Conservation (phyloP, 192 early-diverging fungal species). For the Chytriomyces confervae region DNA sequence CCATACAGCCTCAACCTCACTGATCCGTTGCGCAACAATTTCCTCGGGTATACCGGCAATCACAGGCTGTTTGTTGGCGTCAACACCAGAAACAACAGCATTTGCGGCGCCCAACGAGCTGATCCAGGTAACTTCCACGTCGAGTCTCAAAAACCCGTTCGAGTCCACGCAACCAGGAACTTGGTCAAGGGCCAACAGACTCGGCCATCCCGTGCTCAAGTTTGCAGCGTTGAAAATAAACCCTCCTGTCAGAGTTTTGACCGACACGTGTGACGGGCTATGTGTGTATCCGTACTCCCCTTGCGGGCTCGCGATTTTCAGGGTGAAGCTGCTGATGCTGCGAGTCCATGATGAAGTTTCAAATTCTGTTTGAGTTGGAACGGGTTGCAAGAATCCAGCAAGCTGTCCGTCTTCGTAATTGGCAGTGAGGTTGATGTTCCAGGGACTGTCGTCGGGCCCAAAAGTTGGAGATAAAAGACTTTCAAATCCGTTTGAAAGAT, state of each 20-base stretch:
- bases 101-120: too few relatives aligned
- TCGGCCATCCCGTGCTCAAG: conserved; percentile 37
- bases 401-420: conserved; percentile 23
- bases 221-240: conserved; percentile 40
- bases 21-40: neutral
- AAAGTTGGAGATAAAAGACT: conserved; percentile 36
- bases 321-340: conserved; percentile 45
- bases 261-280: conserved; percentile 24
- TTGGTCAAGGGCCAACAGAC: conserved; percentile 26
- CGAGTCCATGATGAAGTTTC: conserved; percentile 39
- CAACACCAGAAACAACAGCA: neutral
- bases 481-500: neutral
- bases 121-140: conserved; percentile 50
- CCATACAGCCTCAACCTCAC: conserved; percentile 2
- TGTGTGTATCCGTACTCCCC: conserved; percentile 21
- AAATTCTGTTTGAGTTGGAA: conserved; percentile 26
- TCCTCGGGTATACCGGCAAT: neutral
- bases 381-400: conserved; percentile 44
- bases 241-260: conserved; percentile 54
- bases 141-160: conserved; percentile 35
- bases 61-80: too few relatives aligned
- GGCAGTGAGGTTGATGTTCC: conserved; percentile 36
- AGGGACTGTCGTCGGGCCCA: conserved; percentile 42
- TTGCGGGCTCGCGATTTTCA: conserved; percentile 37
- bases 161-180: conserved; percentile 36